phyloP scores from a whole-genome alignment of 2,329 filamentous ascomycete species.

The Clarireedia monteithiana region DNA sequence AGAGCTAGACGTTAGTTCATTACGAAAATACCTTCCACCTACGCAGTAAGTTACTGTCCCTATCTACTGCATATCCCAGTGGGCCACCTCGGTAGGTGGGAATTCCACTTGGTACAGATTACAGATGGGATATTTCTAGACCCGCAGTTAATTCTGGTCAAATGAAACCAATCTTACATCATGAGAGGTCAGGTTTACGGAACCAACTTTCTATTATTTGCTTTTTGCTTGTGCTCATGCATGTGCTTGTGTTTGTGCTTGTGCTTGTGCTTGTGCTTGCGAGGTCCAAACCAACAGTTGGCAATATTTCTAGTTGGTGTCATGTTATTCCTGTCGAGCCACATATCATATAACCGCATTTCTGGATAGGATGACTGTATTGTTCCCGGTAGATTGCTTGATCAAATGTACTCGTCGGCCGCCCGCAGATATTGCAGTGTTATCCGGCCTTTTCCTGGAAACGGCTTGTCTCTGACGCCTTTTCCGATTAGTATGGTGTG shows the following conservation, averaged over 20 bases:
- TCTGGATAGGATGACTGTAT: too few species aligned
- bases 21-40: background rate
- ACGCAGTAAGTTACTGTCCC: background rate
- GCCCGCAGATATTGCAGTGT: background rate
- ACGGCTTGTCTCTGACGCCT: background rate
- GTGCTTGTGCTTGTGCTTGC: background rate
- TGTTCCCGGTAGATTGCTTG: too few species aligned
- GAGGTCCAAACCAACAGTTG: too few species aligned
- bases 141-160: conserved; percentile 6
- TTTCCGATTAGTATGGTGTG: background rate
- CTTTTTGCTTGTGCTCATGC: background rate
- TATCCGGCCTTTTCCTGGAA: background rate
- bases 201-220: background rate
- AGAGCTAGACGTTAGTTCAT: too few species aligned
- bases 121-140: background rate
- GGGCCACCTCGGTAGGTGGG: background rate
- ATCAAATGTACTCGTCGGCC: background rate
- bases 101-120: background rate
- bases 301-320: too few species aligned
- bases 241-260: background rate
- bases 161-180: conserved; percentile 4
- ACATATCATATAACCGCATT: too few species aligned
- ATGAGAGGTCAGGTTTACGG: background rate
- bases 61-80: background rate
- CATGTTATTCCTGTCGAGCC: too few species aligned